These are phyloP conservation scores for Camellia lanceoleosa DNA, from an alignment of 148 eudicot genomes.

Conservation along the genomic window DNA sequence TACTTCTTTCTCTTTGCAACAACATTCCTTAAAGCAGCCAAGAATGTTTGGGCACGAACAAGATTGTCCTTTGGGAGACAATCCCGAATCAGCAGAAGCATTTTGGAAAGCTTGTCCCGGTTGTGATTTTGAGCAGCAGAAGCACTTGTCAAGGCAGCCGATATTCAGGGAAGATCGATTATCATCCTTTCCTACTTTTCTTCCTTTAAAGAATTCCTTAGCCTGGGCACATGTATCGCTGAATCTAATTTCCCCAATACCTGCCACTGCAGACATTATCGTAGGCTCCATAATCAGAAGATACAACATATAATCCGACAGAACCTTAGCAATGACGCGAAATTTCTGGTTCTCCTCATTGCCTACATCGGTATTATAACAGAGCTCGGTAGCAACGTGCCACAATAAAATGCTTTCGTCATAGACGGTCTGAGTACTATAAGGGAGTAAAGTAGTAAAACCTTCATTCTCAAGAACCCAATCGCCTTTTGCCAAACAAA, in stretches of 20 bases:
- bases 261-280: slow-evolving; percentile 32
- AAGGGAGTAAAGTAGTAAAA: slow-evolving; percentile 5
- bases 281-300: slow-evolving; percentile 34
- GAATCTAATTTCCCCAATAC: slow-evolving; percentile 37
- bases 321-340: slow-evolving; percentile 21
- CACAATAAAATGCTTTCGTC: slow-evolving; percentile 45
- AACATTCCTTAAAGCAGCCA: no score
- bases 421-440: slow-evolving; percentile 27
- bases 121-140: not conserved
- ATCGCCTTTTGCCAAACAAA: slow-evolving; percentile 25
- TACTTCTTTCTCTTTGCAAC: no score
- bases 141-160: not conserved
- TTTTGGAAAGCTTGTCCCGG: not conserved
- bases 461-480: slow-evolving; percentile 19
- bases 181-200: not conserved
- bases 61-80: no score
- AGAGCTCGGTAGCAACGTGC: slow-evolving; percentile 60
- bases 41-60: no score
- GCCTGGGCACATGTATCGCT: slow-evolving; percentile 42
- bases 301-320: slow-evolving; percentile 33
- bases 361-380: slow-evolving; percentile 6
- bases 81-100: no score
- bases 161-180: not conserved
- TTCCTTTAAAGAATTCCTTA: slow-evolving; percentile 19
- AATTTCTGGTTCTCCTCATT: not conserved